Evolutionary conservation across 2,329 filamentous ascomycete genomes (phyloP).

Genomic region (Penicillium olsonii): DNA sequence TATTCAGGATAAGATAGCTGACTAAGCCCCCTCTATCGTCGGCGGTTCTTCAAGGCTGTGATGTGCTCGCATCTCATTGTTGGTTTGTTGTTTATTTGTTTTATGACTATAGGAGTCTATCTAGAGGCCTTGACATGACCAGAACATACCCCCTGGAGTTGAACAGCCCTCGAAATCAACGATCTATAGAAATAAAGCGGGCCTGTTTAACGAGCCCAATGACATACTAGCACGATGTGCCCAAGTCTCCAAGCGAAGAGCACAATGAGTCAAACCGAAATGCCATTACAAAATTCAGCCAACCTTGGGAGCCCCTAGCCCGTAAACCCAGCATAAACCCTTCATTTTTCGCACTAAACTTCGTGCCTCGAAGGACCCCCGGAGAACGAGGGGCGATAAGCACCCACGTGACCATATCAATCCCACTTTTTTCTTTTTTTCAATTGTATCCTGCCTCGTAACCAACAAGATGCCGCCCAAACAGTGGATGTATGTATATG

Average conservation of each 20-base stretch:
- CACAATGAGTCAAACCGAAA: conserved; percentile 4
- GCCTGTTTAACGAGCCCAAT: conserved; percentile 8
- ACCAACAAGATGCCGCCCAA: conserved; percentile 66
- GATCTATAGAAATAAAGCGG: not conserved
- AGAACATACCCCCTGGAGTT: too few relatives aligned
- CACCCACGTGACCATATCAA: conserved; percentile 32
- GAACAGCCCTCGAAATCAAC: too few relatives aligned
- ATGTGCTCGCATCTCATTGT: too few relatives aligned
- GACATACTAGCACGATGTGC: conserved; percentile 1
- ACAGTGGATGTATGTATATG: conserved; percentile 68
- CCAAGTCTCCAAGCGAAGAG: conserved; percentile 12
- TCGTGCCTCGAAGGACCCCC: conserved; percentile 20
- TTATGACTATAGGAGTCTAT: too few relatives aligned
- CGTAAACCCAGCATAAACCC: not conserved
- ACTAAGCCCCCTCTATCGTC: conserved; percentile 19
- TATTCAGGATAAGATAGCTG: conserved; percentile 36
- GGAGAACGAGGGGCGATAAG: conserved; percentile 32
- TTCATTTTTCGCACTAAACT: not conserved
- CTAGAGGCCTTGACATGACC: too few relatives aligned
- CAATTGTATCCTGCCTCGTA: conserved; percentile 8
- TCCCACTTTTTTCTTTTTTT: conserved; percentile 32
- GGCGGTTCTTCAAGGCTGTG: not conserved
- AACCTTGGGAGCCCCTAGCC: not conserved
- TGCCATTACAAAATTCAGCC: not conserved
- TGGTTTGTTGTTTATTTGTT: too few relatives aligned